A percentile compares a stretch with the other conserved stretches of the same genome.
Evolutionary conservation across 768 basidiomycete genomes (phyloP).

Genomic region (Pleurotus eryngii): DNA sequence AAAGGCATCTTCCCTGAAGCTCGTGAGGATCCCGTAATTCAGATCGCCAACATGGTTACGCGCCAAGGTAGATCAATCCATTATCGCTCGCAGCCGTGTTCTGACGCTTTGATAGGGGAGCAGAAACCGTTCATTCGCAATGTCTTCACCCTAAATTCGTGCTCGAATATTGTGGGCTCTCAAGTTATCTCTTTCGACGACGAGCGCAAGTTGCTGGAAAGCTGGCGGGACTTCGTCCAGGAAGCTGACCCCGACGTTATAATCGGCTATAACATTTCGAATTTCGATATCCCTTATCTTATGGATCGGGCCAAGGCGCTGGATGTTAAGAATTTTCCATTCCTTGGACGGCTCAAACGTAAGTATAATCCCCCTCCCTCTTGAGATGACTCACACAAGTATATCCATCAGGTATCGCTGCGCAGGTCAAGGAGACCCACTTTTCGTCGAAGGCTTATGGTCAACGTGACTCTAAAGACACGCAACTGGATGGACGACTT

Average conservation of each 20-base stretch:
- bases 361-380: constrained; percentile 11
- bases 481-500: constrained; percentile 83
- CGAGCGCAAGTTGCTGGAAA: constrained; percentile 69
- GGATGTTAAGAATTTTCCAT: constrained; percentile 65
- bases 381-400: constrained; percentile 9
- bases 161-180: constrained; percentile 95
- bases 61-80: constrained; percentile 69
- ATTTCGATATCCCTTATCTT: constrained; percentile 96
- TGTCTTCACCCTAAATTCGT: constrained; percentile 92
- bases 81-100: too few species aligned
- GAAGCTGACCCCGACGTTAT: constrained; percentile 93
- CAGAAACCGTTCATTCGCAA: constrained; percentile 93
- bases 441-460: constrained; percentile 99
- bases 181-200: constrained; percentile 84
- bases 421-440: constrained; percentile 88
- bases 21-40: constrained; percentile 88
- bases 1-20: constrained; percentile 98
- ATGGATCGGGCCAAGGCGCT: constrained; percentile 88
- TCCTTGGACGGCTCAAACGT: constrained; percentile 77
- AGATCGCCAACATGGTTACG: constrained; percentile 99
- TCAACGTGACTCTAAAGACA: constrained; percentile 94
- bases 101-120: constrained; percentile 56
- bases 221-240: constrained; percentile 89
- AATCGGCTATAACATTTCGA: constrained; percentile 92
- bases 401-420: constrained; percentile 53